A percentile compares a stretch with the other conserved stretches of the same genome.
These are phyloP conservation scores for Fusarium buxicola DNA, from an alignment of 2,329 filamentous ascomycete species.

Conservation along the genomic window DNA sequence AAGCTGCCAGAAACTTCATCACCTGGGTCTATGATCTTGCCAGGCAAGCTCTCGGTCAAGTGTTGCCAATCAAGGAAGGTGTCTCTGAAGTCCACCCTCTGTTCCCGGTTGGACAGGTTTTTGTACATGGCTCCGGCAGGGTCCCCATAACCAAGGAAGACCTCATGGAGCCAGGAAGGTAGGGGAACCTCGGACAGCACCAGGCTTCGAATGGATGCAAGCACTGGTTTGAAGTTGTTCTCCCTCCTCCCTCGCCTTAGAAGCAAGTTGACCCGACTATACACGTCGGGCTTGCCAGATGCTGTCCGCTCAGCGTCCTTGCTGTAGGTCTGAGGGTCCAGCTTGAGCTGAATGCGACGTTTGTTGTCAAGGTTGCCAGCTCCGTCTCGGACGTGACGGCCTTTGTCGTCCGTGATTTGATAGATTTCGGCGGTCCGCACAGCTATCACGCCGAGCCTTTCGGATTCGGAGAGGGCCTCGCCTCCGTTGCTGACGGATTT, in stretches of 20 bases:
- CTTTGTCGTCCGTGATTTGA: slow-evolving; percentile 87
- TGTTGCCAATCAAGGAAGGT: slow-evolving; percentile 98
- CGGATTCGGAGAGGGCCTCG: slow-evolving; percentile 57
- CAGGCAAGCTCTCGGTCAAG: slow-evolving; percentile 88
- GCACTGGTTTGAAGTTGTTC: slow-evolving; percentile 95
- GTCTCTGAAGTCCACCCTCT: slow-evolving; percentile 88
- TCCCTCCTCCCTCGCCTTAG: slow-evolving; percentile 86
- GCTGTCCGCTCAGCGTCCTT: slow-evolving; percentile 75
- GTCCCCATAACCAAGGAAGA: slow-evolving; percentile 97
- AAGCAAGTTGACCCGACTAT: slow-evolving; percentile 86
- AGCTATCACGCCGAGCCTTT: slow-evolving; percentile 74
- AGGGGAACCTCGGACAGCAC: slow-evolving; percentile 87
- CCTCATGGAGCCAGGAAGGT: slow-evolving; percentile 93
- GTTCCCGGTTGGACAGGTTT: slow-evolving; percentile 80
- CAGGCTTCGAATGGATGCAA: slow-evolving; percentile 90
- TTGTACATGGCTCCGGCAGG: slow-evolving; percentile 89
- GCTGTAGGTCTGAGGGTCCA: slow-evolving; percentile 84
- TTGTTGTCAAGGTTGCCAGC: slow-evolving; percentile 72
- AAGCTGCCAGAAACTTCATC: slow-evolving; percentile 79
- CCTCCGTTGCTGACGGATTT: slow-evolving; percentile 66
- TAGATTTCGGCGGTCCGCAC: slow-evolving; percentile 88
- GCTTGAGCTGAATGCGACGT: slow-evolving; percentile 80
- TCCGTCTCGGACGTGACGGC: slow-evolving; percentile 74
- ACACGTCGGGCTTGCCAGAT: slow-evolving; percentile 80
- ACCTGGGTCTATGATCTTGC: slow-evolving; percentile 83